Evolutionary conservation across 805 yeast species (phyloP), one percentile per base, ranked within the genome.

Genomic region (Lachancea sp.): DNA sequence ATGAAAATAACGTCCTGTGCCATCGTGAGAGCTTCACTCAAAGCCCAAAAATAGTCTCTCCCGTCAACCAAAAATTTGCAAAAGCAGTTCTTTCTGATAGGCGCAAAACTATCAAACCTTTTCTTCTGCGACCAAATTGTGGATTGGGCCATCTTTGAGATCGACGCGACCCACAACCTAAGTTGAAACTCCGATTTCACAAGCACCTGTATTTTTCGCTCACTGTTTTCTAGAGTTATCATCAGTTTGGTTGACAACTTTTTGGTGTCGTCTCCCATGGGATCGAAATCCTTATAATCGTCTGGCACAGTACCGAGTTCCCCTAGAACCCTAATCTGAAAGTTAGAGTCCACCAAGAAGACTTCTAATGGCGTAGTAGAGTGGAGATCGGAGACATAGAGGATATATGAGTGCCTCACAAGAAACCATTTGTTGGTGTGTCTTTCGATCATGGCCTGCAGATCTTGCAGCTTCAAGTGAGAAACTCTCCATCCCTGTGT

Each of bases 51-150:
- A 63, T 93, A 86, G 64, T 93, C 99, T 57, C 99, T 74, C 3
- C 85, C 95, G 66, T 93, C 99, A 3, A 93, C 98, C 68, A 93
- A 82, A 93, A 95, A 91, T 62, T 93, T 96, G 11, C 96, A 96
- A 67, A 78, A 85, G 47, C 87, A 86, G 53, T 88, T 79, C 18
- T 79, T 65, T 52, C 99, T 71, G 0, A 91, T 79, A 0, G 99
- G 99, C 0, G 98, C 96, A 75, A 86, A 95, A 43, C 96, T 85
- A 6, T 72, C 80, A 66, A 95, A 95, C 49, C 99, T 70, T 50
- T 93, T 77, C 3, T 67, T 67, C 47, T 77, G 73, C 0, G 88
- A 68, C 96, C 97, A 93, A 1, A 75, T 65, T 0, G 93, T 76
- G 38, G 73, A 71, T 33, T 72, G 71, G 35, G 75, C 73, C 95